A percentile compares a stretch with the other conserved stretches of the same genome.
Conservation (phyloP, 2,329 filamentous ascomycete species). For the Phyllachora maydis region DNA sequence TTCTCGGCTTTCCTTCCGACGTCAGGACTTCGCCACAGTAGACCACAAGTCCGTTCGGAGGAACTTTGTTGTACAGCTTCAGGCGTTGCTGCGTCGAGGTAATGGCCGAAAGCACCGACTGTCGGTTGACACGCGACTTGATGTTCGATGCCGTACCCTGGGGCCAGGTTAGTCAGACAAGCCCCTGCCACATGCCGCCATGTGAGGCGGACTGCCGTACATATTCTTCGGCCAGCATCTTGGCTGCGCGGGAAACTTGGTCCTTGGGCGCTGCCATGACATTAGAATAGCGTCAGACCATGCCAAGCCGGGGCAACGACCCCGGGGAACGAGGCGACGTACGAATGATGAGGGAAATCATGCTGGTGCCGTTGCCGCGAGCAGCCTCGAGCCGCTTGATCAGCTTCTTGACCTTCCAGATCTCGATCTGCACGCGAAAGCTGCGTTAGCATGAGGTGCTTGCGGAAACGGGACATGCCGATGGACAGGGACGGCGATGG, state of each 20-base stretch:
- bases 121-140: slow-evolving; percentile 96
- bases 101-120: slow-evolving; percentile 93
- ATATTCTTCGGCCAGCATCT: slow-evolving; percentile 99
- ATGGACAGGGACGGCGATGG: slow-evolving; percentile 1
- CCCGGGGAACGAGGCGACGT: too few relatives aligned
- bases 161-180: too few relatives aligned
- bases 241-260: slow-evolving; percentile 84
- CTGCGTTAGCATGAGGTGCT: slow-evolving; percentile 4
- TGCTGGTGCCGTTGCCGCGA: slow-evolving; percentile 94
- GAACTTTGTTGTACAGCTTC: slow-evolving; percentile 98
- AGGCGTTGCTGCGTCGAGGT: slow-evolving; percentile 97
- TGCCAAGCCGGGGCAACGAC: too few relatives aligned
- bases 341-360: slow-evolving; percentile 99
- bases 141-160: slow-evolving; percentile 97
- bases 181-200: too few relatives aligned
- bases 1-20: slow-evolving; percentile 92
- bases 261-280: slow-evolving; percentile 69
- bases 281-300: too few relatives aligned
- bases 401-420: slow-evolving; percentile 98
- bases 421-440: slow-evolving; percentile 34
- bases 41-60: slow-evolving; percentile 89
- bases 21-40: slow-evolving; percentile 99
- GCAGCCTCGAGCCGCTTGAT: slow-evolving; percentile 97
- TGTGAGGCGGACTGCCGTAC: slow-evolving; percentile 39
- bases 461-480: slow-evolving; percentile 4